phyloP scores from a whole-genome alignment of 345 rosid species.

The Viola odorata region DNA sequence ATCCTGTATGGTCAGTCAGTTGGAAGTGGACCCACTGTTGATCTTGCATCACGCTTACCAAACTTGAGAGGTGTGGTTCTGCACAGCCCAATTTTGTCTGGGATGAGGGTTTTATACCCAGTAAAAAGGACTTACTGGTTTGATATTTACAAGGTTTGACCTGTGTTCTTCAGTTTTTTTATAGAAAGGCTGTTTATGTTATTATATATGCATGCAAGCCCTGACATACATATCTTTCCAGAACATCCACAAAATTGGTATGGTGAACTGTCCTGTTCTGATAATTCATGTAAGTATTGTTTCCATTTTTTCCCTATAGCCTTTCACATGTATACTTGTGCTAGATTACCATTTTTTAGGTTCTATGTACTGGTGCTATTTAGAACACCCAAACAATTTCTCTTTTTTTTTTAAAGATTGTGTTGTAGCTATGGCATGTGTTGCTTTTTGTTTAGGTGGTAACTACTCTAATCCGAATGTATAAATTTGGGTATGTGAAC shows the following conservation, averaged over 20 bases:
- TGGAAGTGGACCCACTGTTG: conserved; percentile 96
- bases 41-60: conserved; percentile 78
- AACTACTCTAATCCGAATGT: no score
- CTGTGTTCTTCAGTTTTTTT: neutral
- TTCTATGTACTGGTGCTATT: no score
- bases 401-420: no score
- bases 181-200: conserved; percentile 11
- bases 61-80: conserved; percentile 76
- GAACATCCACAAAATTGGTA: conserved; percentile 87
- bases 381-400: no score
- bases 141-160: conserved; percentile 82
- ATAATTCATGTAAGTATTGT: conserved; percentile 74
- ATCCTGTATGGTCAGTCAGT: conserved; percentile 96
- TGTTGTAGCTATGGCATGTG: no score
- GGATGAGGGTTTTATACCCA: conserved; percentile 86
- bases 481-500: no score
- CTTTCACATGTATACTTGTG: neutral
- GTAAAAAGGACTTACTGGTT: conserved; percentile 95
- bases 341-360: neutral
- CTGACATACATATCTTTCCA: conserved; percentile 29
- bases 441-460: no score
- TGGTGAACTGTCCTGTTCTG: conserved; percentile 70
- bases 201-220: neutral
- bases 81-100: conserved; percentile 88
- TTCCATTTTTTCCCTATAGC: conserved; percentile 1